Conservation (phyloP, 768 basidiomycete genomes). For the Hericium erinaceus region DNA sequence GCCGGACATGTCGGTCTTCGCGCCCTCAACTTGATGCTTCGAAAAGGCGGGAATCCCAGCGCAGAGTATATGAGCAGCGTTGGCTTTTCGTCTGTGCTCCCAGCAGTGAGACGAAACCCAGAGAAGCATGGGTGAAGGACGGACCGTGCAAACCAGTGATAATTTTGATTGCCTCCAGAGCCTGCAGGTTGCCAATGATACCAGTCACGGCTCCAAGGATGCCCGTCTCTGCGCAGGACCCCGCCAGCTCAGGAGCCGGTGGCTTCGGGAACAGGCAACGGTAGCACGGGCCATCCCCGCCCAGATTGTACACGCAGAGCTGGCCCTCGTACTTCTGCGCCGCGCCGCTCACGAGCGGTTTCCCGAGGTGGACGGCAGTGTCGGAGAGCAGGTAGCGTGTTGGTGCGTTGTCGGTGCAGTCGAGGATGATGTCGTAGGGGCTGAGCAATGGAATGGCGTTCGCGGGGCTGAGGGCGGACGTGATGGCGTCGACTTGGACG, state of each 20-base stretch:
- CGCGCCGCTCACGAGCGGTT: conserved; percentile 86
- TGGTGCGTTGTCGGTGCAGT: conserved; percentile 91
- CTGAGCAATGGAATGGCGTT: conserved; percentile 59
- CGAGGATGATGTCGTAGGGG: conserved; percentile 70
- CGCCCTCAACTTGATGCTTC: conserved; percentile 72
- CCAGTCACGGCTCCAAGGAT: conserved; percentile 87
- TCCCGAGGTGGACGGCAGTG: conserved; percentile 61
- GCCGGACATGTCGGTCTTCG: conserved; percentile 64
- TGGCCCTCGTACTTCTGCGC: conserved; percentile 84
- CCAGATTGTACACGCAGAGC: conserved; percentile 66
- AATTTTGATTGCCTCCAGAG: conserved; percentile 79
- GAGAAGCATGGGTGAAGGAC: conserved; percentile 6
- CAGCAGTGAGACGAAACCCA: neutral
- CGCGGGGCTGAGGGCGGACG: conserved; percentile 40
- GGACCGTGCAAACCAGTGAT: conserved; percentile 59
- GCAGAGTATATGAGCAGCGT: conserved; percentile 70
- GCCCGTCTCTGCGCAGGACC: conserved; percentile 83
- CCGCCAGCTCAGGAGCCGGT: conserved; percentile 50
- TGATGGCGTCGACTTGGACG: conserved; percentile 47
- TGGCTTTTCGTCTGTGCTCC: conserved; percentile 44
- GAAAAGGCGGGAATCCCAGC: conserved; percentile 59
- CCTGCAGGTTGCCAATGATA: conserved; percentile 83
- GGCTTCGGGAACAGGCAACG: conserved; percentile 87
- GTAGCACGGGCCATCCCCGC: conserved; percentile 75
- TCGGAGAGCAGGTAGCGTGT: conserved; percentile 93